Evolutionary conservation across 2,329 filamentous ascomycete species (phyloP), one percentile per base, ranked within the genome.

Genomic region (Fusarium nematophilum): DNA sequence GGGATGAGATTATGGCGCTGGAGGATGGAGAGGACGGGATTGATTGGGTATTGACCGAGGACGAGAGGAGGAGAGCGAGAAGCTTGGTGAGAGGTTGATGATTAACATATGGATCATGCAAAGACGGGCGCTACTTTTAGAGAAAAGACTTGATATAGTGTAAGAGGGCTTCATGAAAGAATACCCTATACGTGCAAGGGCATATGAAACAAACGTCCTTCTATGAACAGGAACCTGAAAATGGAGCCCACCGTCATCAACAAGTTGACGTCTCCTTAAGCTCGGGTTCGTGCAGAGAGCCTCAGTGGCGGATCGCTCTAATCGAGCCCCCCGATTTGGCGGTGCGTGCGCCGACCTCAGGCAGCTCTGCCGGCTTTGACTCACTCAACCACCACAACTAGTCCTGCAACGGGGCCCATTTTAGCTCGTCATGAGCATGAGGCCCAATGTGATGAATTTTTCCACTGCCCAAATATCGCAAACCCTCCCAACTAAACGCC

Each of bases 61-160:
- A 93, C 53, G 93, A 96, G 78, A 86, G 90, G 72, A 82, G 81
- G 63, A 85, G 86, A 69, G 91, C 91, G 9, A 85, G 92, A 71
- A 86, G 79, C 5, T 86, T 95, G 75, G 86, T 93, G 9, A 75
- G 70, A 59, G 64, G 58, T 31, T 70, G 57, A 71, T 46, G 13
- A 18, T 29, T 40, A 39, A 48, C 52, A 30, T 59, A 51, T 38
- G 25, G 50, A 49, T 21, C 33, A 33, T 51, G 21, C 34, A 49
- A 45, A 36, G 27, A 47, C 25, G 53, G 26, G 51, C 40, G 40
- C 34, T 34, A 43, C 52, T 54, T 48, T 45, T 50, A 55, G 46
- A 68, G 37, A 50, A 55, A 56, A 50, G 44, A 57, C 37, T 34
- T 14, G 44, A 43, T 36, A 40, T 55, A 57, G 25, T 49, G 42